A percentile compares a stretch with the other conserved stretches of the same genome.
These are phyloP conservation scores for Seminavis robusta DNA, from an alignment of 108 stramenopile species.

Conservation along the genomic window DNA sequence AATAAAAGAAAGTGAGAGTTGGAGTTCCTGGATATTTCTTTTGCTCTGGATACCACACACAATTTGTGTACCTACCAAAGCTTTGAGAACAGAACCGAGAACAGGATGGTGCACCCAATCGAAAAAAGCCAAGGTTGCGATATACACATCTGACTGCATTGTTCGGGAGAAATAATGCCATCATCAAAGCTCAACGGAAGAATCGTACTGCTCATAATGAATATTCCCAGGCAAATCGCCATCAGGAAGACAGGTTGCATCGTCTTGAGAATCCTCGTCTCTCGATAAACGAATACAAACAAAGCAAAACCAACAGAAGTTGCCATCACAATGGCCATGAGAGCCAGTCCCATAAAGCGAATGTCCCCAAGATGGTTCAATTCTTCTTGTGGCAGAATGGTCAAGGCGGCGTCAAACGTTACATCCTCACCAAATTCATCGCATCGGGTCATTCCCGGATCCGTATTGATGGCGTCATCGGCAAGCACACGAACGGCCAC, in stretches of 20 bases:
- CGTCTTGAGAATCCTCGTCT: constrained; percentile 18
- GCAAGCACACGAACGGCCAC: constrained; percentile 15
- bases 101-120: constrained; percentile 41
- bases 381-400: constrained; percentile 4
- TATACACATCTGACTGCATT: constrained; percentile 28
- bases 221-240: constrained; percentile 31
- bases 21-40: too few relatives aligned
- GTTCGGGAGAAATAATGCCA: constrained; percentile 2
- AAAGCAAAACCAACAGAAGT: constrained; percentile 4
- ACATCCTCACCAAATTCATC: constrained; percentile 21
- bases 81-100: constrained; percentile 57
- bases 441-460: too few relatives aligned
- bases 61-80: constrained; percentile 43
- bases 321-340: constrained; percentile 3
- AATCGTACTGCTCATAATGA: constrained; percentile 30
- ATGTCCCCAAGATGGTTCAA: constrained; percentile 16
- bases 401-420: constrained; percentile 14
- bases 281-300: constrained; percentile 16
- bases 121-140: constrained; percentile 37
- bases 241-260: constrained; percentile 43
- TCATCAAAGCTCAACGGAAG: constrained; percentile 25
- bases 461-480: constrained; percentile 11
- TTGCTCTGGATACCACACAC: too few relatives aligned
- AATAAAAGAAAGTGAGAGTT: too few relatives aligned
- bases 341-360: constrained; percentile 4